Conservation (phyloP, 164 flowering plant species). For the Aristolochia contorta region DNA sequence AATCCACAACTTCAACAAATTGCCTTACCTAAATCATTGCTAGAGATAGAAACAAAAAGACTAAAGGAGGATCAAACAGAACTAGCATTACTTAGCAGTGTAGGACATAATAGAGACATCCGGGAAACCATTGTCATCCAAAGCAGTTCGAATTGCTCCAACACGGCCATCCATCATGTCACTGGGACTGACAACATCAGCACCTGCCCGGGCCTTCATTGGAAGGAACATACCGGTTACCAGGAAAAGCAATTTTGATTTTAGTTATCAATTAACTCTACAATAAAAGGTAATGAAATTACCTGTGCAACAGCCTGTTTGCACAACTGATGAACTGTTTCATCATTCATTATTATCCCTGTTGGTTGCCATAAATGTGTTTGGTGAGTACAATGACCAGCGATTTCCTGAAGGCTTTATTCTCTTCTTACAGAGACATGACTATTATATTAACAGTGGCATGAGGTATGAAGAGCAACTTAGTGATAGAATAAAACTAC, state of each 20-base stretch:
- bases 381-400: neutral
- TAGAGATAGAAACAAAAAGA: neutral
- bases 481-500: too few species aligned
- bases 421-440: too few species aligned
- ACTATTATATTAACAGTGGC: too few species aligned
- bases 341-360: conserved; percentile 99
- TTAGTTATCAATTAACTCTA: neutral
- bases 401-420: neutral
- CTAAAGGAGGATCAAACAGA: neutral
- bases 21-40: neutral
- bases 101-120: conserved; percentile 97
- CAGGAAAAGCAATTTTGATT: neutral
- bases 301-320: conserved; percentile 98
- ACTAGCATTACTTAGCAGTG: conserved; percentile 69
- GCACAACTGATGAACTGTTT: conserved; percentile 88
- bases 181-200: conserved; percentile 97
- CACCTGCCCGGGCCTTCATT: conserved; percentile 89
- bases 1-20: neutral
- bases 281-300: conserved; percentile 5
- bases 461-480: too few species aligned
- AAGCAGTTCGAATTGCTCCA: conserved; percentile 84
- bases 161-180: conserved; percentile 99
- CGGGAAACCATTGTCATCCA: conserved; percentile 83
- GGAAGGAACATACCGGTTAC: conserved; percentile 2
- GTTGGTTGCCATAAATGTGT: neutral